Conservation (phyloP, 345 rosid species). For the Linum lewisii region DNA sequence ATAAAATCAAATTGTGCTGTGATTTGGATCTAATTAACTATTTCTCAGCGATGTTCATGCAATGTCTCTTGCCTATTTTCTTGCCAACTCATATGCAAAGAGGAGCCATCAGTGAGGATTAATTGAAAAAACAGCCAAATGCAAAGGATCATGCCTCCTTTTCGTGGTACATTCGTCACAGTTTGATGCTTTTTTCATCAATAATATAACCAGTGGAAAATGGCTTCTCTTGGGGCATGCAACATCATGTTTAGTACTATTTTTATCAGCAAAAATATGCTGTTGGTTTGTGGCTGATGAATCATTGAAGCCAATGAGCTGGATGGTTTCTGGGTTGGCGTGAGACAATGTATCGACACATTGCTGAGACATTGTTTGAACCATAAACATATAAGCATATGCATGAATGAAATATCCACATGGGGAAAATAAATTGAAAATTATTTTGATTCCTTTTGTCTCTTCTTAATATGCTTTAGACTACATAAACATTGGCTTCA, state of each 20-base stretch:
- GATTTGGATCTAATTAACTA: not conserved
- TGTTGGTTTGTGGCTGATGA: no score
- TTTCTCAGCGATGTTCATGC: not conserved
- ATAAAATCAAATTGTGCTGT: not conserved
- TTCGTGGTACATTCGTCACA: no score
- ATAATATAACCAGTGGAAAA: no score
- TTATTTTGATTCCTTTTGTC: not conserved
- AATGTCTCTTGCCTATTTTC: not conserved
- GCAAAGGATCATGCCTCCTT: not conserved
- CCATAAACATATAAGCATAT: not conserved
- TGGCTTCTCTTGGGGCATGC: no score
- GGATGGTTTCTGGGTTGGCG: not conserved
- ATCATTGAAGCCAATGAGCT: not conserved
- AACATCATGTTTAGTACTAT: no score
- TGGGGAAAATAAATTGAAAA: not conserved
- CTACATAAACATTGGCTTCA: not conserved
- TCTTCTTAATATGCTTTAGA: not conserved
- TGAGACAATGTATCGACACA: not conserved
- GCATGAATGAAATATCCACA: not conserved
- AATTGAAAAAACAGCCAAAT: not conserved
- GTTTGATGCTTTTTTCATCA: no score
- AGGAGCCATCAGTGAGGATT: not conserved
- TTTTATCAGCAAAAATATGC: no score
- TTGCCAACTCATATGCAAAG: not conserved
- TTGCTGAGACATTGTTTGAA: not conserved